Percentiles rank a stretch among this genome's conserved stretches.
Conservation (phyloP, 805 yeast species). For the Candida insectorum region DNA sequence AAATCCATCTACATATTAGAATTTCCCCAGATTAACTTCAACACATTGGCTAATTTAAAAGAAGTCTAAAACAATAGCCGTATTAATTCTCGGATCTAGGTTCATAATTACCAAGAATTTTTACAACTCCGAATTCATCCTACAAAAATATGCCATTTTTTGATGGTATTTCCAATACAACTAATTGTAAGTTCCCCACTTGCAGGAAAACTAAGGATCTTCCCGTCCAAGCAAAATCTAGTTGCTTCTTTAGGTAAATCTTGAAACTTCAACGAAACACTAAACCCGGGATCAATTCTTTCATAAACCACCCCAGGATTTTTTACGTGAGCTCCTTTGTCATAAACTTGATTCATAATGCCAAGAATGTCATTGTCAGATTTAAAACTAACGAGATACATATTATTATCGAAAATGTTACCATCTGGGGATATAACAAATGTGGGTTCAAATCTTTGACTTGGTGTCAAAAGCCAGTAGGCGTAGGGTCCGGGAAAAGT, state of each 20-base stretch:
- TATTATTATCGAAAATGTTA: constrained; percentile 33
- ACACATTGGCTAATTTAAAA: no score
- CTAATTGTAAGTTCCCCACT: constrained; percentile 8
- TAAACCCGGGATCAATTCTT: constrained; percentile 12
- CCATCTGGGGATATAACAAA: constrained; percentile 65
- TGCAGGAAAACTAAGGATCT: constrained; percentile 36
- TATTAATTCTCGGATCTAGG: no score
- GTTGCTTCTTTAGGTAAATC: constrained; percentile 11
- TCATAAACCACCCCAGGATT: constrained; percentile 49
- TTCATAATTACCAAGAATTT: no score
- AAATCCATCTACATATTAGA: no score
- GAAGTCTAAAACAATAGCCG: no score
- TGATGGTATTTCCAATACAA: no score
- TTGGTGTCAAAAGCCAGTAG: constrained; percentile 57
- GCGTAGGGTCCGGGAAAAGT: constrained; percentile 43
- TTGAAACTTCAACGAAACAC: background rate
- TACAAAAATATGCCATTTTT: no score
- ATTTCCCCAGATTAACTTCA: no score
- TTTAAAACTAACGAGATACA: constrained; percentile 46
- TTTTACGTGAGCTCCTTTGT: constrained; percentile 50
- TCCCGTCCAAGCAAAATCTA: constrained; percentile 69
- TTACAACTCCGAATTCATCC: no score
- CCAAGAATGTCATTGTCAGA: constrained; percentile 41
- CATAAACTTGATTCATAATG: constrained; percentile 56
- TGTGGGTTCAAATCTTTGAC: constrained; percentile 54